These are phyloP conservation scores for Coemansia brasiliensis DNA, from an alignment of 192 early-diverging fungal species.

Conservation along the genomic window DNA sequence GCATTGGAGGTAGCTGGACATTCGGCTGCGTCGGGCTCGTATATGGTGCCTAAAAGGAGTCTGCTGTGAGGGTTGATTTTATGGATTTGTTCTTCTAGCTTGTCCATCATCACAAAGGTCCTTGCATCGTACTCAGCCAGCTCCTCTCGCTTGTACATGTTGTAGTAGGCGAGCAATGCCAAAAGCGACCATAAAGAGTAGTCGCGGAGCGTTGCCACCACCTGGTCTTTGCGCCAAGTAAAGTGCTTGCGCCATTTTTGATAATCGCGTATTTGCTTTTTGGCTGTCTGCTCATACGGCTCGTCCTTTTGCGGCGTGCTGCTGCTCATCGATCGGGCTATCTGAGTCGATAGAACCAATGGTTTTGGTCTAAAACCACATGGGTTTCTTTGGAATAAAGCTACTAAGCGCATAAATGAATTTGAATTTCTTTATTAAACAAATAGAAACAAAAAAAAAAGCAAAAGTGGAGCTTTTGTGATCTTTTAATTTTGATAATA, in stretches of 20 bases:
- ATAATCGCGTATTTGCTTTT: conserved; percentile 37
- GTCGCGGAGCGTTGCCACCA: conserved; percentile 22
- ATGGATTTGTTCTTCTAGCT: conserved; percentile 25
- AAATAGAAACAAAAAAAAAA: no score
- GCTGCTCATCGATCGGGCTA: conserved; percentile 7
- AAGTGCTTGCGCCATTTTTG: conserved; percentile 45
- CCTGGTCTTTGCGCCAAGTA: conserved; percentile 23
- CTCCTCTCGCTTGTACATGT: conserved; percentile 32
- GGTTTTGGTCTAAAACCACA: no score
- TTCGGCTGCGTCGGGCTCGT: neutral
- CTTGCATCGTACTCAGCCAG: conserved; percentile 33
- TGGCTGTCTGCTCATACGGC: conserved; percentile 32
- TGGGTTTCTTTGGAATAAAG: no score
- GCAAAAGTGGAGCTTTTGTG: no score
- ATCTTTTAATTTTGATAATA: no score
- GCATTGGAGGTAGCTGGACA: no score
- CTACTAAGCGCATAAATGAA: no score
- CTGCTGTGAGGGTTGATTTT: conserved; percentile 24
- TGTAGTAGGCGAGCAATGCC: conserved; percentile 38
- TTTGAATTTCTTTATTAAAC: no score
- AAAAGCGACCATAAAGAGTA: conserved; percentile 41
- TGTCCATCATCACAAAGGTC: conserved; percentile 36
- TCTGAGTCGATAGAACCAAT: no score
- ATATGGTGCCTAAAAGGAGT: conserved; percentile 16
- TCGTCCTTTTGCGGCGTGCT: conserved; percentile 15